phyloP scores from a whole-genome alignment of 768 basidiomycete species.

The Gloeopeniophorella convolvens region DNA sequence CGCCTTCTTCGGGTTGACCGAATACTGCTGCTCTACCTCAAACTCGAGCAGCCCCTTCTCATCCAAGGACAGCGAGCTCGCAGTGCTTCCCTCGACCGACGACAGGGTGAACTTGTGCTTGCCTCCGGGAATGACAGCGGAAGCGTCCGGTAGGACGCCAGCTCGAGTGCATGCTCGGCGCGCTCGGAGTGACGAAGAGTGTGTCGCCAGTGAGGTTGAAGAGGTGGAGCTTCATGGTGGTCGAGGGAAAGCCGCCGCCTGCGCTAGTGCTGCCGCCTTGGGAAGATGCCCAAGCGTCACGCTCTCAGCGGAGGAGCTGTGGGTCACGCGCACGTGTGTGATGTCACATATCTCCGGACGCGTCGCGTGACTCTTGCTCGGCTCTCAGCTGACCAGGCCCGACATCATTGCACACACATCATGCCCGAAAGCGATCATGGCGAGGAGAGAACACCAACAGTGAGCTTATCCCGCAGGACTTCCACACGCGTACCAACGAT shows the following conservation, averaged over 20 bases:
- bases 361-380: not conserved
- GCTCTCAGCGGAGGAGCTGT: not conserved
- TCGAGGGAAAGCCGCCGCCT: no score
- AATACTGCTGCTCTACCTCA: constrained; percentile 2
- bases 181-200: constrained; percentile 20
- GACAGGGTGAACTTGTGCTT: constrained; percentile 3
- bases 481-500: not conserved
- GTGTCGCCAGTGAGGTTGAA: constrained; percentile 33
- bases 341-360: not conserved
- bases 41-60: constrained; percentile 22
- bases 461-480: not conserved
- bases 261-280: no score
- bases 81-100: not conserved
- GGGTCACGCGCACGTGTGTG: not conserved
- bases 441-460: constrained; percentile 1
- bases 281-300: not conserved
- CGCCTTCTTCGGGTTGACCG: not conserved
- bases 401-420: not conserved
- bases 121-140: constrained; percentile 16
- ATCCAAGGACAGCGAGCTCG: not conserved
- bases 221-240: constrained; percentile 27
- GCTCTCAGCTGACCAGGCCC: no score
- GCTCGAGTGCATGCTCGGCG: not conserved
- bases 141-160: not conserved
- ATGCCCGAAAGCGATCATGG: constrained; percentile 2